Base-by-base conservation (phyloP, 192 early-diverging fungal genomes). In the Gamsiella multidivaricata region DNA sequence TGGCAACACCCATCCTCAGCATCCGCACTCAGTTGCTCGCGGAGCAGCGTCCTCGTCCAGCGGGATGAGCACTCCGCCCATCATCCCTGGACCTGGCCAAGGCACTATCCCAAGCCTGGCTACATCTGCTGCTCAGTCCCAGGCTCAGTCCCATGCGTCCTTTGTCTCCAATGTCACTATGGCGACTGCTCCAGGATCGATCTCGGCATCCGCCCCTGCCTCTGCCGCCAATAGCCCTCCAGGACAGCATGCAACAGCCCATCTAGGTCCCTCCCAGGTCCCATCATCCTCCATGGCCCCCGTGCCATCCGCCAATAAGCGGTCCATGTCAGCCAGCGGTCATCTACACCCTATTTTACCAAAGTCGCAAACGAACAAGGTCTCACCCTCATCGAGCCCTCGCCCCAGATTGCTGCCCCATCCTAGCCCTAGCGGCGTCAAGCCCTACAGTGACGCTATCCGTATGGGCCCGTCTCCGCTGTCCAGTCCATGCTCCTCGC, bases 71-170 rank as follows among this genome's bases (percentile, higher is more conserved):
- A 69, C 65, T 37, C 74, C 74, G 11, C 74, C 74, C 3, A 78
- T 78, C 46, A 78, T 78, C 23, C 60, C 74, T 32, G 74, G 74
- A 14, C 74, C 74, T 51, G 74, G 74, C 1, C 65, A 78, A 17
- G 74, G 74, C 23, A 69, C 46, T 17, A 78, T 78, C 37, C 74
- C 74, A 33, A 55, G 59, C 9, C 42, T 78, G 47, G n/a, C 37
- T 28, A 37, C 60, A 9, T 34, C 55, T 22, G 49, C 42, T 3
- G 33, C 36, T n/a, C 7, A 23, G 15, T 29, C 36, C 11, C 7
- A 23, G 15, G 20, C 31, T 15, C 49, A 36, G 33, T 18, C 22
- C 23, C 61, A 64, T 31, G 11, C 33, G 5, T 26, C 22, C 9
- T 37, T 42, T 54, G 57, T 46, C 33, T 25, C 55, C 39, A 58